A percentile compares a stretch with the other conserved stretches of the same genome.
Conservation (phyloP, 495 filamentous ascomycete species). For the Hamigera avellanea region DNA sequence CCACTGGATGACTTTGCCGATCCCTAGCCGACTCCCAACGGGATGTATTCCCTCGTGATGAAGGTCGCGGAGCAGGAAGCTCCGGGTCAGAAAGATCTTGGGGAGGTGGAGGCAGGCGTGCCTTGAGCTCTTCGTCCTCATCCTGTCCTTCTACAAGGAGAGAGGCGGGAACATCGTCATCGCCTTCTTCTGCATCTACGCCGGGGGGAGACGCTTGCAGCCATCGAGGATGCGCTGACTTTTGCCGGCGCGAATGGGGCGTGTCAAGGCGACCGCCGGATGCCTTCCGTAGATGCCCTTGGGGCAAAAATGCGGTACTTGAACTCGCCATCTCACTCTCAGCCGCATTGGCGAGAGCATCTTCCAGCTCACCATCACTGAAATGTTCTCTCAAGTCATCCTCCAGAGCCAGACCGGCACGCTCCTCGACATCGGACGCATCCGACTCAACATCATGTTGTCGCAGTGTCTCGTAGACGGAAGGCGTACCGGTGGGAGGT, state of each 20-base stretch:
- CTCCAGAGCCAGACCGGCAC: conserved; percentile 53
- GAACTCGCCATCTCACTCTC: conserved; percentile 50
- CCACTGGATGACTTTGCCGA: conserved; percentile 10
- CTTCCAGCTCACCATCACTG: conserved; percentile 60
- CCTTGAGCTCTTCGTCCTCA: conserved; percentile 23
- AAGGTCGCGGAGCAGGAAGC: conserved; percentile 30
- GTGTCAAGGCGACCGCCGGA: conserved; percentile 6
- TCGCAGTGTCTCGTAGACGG: conserved; percentile 60
- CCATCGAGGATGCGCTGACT: conserved; percentile 22
- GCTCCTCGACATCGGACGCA: conserved; percentile 52
- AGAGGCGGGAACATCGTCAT: conserved; percentile 88
- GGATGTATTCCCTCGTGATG: conserved; percentile 39
- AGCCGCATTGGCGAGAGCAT: conserved; percentile 49
- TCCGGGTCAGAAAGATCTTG: conserved; percentile 18
- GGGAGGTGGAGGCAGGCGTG: conserved; percentile 24
- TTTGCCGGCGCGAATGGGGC: conserved; percentile 17
- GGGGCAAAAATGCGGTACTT: conserved; percentile 32
- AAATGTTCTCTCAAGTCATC: conserved; percentile 56
- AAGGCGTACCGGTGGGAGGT: conserved; percentile 50
- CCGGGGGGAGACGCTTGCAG: conserved; percentile 17
- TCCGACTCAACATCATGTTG: conserved; percentile 48
- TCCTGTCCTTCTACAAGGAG: conserved; percentile 61
- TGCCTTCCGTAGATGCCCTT: conserved; percentile 7
- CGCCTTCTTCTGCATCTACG: conserved; percentile 55
- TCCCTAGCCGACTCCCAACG: conserved; percentile 50